A percentile compares a stretch with the other conserved stretches of the same genome.
Evolutionary conservation across 1,284 basidiomycete genomes (phyloP).

Genomic region (Testicularia cyperi): DNA sequence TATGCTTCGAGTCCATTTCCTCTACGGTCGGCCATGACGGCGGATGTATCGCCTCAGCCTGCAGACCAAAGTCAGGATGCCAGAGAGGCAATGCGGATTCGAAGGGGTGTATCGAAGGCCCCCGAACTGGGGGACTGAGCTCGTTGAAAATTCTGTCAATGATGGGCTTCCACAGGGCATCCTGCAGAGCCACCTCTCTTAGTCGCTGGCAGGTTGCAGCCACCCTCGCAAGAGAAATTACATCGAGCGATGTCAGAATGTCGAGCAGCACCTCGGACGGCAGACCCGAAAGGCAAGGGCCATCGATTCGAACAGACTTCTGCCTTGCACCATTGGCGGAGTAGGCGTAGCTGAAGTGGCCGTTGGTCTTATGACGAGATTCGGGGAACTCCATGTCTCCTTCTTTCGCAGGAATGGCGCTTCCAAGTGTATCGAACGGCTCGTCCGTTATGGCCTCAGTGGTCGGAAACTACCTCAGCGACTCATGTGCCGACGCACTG

Average conservation of each 20-base stretch:
- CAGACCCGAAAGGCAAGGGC: too few species aligned
- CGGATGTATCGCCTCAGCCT: slow-evolving; percentile 14
- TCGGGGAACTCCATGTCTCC: too few species aligned
- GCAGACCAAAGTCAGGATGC: slow-evolving; percentile 31
- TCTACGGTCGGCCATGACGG: slow-evolving; percentile 12
- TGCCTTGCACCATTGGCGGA: too few species aligned
- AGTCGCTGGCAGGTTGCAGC: slow-evolving; percentile 13
- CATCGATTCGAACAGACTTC: too few species aligned
- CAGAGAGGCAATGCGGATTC: slow-evolving; percentile 18
- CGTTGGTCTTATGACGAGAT: too few species aligned
- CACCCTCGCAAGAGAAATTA: slow-evolving; percentile 4
- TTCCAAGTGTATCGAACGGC: too few species aligned
- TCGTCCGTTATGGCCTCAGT: too few species aligned
- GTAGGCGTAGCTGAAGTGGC: too few species aligned
- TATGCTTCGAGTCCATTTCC: slow-evolving; percentile 3
- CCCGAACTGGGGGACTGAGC: slow-evolving; percentile 14
- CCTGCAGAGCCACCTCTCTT: slow-evolving; percentile 15
- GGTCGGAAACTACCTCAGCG: too few species aligned
- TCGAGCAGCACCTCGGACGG: slow-evolving; percentile 27
- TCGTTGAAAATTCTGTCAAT: slow-evolving; percentile 8
- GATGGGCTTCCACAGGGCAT: slow-evolving; percentile 25
- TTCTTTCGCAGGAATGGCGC: too few species aligned
- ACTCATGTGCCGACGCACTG: too few species aligned
- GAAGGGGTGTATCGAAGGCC: slow-evolving; percentile 12
- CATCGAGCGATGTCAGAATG: slow-evolving; percentile 18